Percentiles rank a stretch among this genome's conserved stretches.
Conservation (phyloP, 768 basidiomycete genomes). For the Cystofilobasidium bisporidii region DNA sequence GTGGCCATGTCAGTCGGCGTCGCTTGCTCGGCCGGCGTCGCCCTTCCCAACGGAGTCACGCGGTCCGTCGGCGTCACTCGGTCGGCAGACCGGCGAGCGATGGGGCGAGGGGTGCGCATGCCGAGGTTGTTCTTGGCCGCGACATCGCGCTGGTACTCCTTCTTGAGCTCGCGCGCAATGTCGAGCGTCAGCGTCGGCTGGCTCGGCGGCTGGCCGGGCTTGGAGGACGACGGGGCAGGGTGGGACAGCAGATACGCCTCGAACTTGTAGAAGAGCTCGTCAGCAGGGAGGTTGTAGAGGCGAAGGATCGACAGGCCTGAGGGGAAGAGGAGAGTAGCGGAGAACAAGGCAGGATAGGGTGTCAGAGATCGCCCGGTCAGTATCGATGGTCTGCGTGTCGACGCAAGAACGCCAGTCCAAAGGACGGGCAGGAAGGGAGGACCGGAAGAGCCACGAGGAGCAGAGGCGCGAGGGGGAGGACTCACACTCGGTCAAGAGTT, state of each 20-base stretch:
- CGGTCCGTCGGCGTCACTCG: neutral
- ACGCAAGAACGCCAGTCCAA: neutral
- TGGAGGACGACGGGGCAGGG: conserved; percentile 9
- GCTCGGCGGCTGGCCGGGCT: conserved; percentile 1
- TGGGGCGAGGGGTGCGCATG: neutral
- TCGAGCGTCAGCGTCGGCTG: conserved; percentile 29
- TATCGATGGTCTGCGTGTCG: neutral
- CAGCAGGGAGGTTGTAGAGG: conserved; percentile 40
- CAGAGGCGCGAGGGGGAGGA: too few species aligned
- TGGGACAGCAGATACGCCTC: conserved; percentile 41
- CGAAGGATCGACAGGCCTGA: conserved; percentile 43
- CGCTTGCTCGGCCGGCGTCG: neutral
- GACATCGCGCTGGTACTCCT: conserved; percentile 36
- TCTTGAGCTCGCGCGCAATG: conserved; percentile 38
- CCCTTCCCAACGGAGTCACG: neutral
- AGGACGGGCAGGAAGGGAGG: too few species aligned
- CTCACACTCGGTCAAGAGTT: conserved; percentile 42
- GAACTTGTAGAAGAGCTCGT: conserved; percentile 45
- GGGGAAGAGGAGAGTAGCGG: too few species aligned
- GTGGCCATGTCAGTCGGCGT: neutral
- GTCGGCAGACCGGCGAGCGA: neutral
- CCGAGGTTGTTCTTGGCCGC: conserved; percentile 24
- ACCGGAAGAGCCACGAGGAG: neutral
- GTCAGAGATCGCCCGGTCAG: neutral
- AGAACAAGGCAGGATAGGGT: too few species aligned